Base-by-base conservation (phyloP, 1,139 yeast species). In the Pneumocystis oryctolagi region DNA sequence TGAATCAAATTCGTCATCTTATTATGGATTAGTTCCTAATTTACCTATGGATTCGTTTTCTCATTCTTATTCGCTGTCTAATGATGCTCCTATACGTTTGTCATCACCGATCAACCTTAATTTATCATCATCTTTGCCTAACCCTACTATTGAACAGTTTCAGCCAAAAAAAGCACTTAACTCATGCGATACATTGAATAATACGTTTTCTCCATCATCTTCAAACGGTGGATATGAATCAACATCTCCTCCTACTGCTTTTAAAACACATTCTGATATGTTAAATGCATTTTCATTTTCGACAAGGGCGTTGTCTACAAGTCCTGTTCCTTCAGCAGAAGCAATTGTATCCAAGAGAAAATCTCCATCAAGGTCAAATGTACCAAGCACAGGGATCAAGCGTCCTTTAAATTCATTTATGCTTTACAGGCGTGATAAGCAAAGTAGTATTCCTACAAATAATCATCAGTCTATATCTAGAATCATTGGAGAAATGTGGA, bases 371-470 rank as follows among this genome's bases (percentile, higher is more conserved):
- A 47, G 55, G 25, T 20, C 31, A 6, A 12, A 31, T 3, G 30
- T 9, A 6, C 8, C 53, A 18, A 5, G 53, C 16, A 25, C 31
- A 9, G 55, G 55, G 5, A 47, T 78, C 64, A 79, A 79, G 67
- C 75, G 82, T 40, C 82, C 82, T 0, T 71, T 79, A 64, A 79
- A 79, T 70, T 77, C 80, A 37, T 79, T 79, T 67, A 79, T 79
- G 82, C 73, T 79, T 18, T 79, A 79, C 67, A 73, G 82, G 25
- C 63, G 65, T 14, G 66, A 65, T 58, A 61, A 64, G 61, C 65
- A 62, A 42, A 57, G 58, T n/a, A 61, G 58, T 25, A 61, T 65
- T 8, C 66, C 76, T 47, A 73, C 75, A 40, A 69, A 76, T 55
- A 75, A 76, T 65, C 79, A 77, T 62, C 79, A 77, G 66, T 69